These are phyloP conservation scores for Penicillium sp. DNA, from an alignment of 2,329 filamentous ascomycete genomes.

Conservation along the genomic window DNA sequence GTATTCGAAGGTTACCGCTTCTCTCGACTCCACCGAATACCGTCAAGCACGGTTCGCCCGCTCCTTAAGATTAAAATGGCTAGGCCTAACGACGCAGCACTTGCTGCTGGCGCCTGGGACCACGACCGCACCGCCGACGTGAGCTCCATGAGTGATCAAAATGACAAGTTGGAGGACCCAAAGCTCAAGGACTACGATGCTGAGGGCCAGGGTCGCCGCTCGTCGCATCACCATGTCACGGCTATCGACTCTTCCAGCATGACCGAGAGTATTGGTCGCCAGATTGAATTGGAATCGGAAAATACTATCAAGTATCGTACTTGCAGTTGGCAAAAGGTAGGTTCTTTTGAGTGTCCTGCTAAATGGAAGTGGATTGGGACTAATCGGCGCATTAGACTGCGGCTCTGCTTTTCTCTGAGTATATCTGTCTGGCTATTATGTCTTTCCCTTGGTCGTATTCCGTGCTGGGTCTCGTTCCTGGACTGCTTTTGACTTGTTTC, in stretches of 20 bases:
- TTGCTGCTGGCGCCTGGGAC: slow-evolving; percentile 15
- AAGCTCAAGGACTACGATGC: slow-evolving; percentile 32
- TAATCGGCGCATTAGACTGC: slow-evolving; percentile 60
- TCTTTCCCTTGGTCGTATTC: slow-evolving; percentile 94
- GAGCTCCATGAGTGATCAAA: slow-evolving; percentile 1
- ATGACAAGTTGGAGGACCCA: slow-evolving; percentile 23
- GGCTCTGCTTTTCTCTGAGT: slow-evolving; percentile 86
- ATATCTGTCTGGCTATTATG: slow-evolving; percentile 92
- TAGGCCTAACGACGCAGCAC: slow-evolving; percentile 26
- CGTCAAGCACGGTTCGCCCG: slow-evolving; percentile 36
- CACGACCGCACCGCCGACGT: slow-evolving; percentile 17
- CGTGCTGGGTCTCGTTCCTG: slow-evolving; percentile 79
- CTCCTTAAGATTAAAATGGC: slow-evolving; percentile 39
- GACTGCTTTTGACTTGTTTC: slow-evolving; percentile 76
- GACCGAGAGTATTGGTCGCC: slow-evolving; percentile 56
- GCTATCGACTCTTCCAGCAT: slow-evolving; percentile 36
- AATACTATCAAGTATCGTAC: slow-evolving; percentile 87
- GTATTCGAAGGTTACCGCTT: slow-evolving; percentile 30
- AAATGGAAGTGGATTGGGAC: neutral
- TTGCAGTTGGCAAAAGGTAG: slow-evolving; percentile 86
- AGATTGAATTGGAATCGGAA: slow-evolving; percentile 72
- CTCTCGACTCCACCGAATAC: slow-evolving; percentile 28
- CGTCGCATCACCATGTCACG: slow-evolving; percentile 18
- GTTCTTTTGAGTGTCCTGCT: slow-evolving; percentile 3
- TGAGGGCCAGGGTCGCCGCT: slow-evolving; percentile 26